phyloP scores from a whole-genome alignment of 495 filamentous ascomycete genomes.

The Trichoderma asperelloides region DNA sequence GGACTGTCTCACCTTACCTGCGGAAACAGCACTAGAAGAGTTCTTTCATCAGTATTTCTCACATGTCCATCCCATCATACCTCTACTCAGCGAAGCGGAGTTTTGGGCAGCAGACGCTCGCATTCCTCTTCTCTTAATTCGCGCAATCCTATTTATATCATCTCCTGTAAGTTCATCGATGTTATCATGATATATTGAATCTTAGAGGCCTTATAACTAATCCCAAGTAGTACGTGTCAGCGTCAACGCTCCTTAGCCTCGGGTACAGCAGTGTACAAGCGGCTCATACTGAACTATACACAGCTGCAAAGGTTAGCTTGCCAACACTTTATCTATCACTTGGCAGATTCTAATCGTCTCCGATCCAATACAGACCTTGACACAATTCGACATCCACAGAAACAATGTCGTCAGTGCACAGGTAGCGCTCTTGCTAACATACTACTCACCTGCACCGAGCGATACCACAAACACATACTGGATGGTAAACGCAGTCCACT shows the following conservation, averaged over 20 bases:
- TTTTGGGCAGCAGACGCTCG: background rate
- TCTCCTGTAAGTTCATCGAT: background rate
- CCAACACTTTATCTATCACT: background rate
- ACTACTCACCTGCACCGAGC: background rate
- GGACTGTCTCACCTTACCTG: background rate
- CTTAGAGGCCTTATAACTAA: background rate
- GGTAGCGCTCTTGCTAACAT: background rate
- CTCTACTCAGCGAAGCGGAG: background rate
- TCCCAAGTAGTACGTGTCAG: background rate
- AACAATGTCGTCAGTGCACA: background rate
- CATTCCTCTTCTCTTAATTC: background rate
- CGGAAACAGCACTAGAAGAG: background rate
- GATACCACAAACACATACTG: constrained; percentile 5
- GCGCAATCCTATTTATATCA: background rate
- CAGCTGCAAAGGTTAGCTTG: background rate
- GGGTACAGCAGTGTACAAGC: background rate
- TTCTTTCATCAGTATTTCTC: constrained; percentile 1
- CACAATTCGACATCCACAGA: constrained; percentile 1
- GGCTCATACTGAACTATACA: background rate
- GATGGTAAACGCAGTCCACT: constrained; percentile 1
- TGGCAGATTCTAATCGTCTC: background rate
- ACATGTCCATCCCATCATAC: constrained; percentile 1
- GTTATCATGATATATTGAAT: background rate
- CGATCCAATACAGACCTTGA: background rate
- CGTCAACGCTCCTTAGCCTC: background rate